Evolutionary conservation across 176 grass and related monocot genomes (phyloP), one percentile per base, ranked within the genome.

Genomic region (Panicum miliaceum): DNA sequence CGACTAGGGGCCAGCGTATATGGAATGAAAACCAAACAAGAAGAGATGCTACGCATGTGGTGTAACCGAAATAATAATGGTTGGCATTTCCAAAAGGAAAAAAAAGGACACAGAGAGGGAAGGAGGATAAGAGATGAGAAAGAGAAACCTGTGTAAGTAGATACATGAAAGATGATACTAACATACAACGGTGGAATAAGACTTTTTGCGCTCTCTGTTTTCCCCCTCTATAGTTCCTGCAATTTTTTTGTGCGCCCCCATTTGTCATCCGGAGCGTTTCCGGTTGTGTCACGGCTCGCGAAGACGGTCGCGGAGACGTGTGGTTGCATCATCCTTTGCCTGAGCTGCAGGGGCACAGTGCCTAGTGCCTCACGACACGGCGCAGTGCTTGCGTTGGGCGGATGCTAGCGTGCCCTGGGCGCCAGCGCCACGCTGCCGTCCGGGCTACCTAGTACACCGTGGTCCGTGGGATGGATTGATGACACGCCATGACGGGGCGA

Each of bases 1-100:
- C 42, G 54, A 46, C 34, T 76, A 71, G 29, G 62, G 52, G n/a
- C 32, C 53, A 83, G 64, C 43, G 40, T 42, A 51, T 77, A 46
- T 29, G 10, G 38, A 84, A 83, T 47, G 45, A 12, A 20, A 20
- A 53, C 51, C 51, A 53, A 2, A 53, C 51, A 53, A 53, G 14
- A 69, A 69, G 40, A 42, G 40, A 71, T 26, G 68, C 51, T 20
- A 20, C 51, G 4, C 18, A 20, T 51, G 48, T 51, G 16, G 48
- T 16, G 16, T 51, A 51, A 51, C 48, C 16, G 48, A 18, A 51
- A 51, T 53, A 53, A 53, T 4, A 53, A 53, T 16, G 19, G 51
- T 7, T 20, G 57, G 4, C n/a, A 25, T 26, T 26, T 4, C 8
- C 9, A 12, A 59, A 25, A 59, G 8, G 25, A 25, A 25, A 25